phyloP scores from a whole-genome alignment of 139 green algal genomes.

The Volvox reticuliferus region DNA sequence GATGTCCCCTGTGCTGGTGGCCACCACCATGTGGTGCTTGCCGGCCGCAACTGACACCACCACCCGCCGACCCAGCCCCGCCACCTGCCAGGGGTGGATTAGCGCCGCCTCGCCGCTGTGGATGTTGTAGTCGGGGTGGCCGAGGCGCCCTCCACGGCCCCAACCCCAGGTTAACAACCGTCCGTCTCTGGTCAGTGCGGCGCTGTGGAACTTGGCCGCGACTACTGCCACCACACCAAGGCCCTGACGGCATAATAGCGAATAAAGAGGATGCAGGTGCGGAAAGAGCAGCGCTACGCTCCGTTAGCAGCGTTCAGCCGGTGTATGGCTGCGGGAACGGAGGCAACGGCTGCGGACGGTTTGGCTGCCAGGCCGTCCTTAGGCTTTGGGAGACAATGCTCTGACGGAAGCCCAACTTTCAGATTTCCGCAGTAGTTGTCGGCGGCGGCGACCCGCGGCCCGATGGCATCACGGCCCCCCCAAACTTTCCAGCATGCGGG shows the following conservation, averaged over 20 bases:
- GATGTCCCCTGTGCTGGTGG: conserved; percentile 83
- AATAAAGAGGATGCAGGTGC: not conserved
- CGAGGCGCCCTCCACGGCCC: conserved; percentile 89
- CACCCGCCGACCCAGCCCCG: conserved; percentile 52
- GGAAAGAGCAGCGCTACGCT: not conserved
- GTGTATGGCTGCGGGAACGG: too few species aligned
- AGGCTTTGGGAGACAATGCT: too few species aligned
- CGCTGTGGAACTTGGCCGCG: conserved; percentile 92
- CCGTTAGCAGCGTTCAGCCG: not conserved
- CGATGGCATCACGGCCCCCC: too few species aligned
- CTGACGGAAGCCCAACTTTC: too few species aligned
- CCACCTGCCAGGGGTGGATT: conserved; percentile 69
- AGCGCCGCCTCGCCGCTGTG: conserved; percentile 84
- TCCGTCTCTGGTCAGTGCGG: conserved; percentile 78
- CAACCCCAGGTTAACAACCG: conserved; percentile 90
- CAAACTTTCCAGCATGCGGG: too few species aligned
- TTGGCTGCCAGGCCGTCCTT: too few species aligned
- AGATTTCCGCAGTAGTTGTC: too few species aligned
- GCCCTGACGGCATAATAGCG: not conserved
- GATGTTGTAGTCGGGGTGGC: conserved; percentile 87
- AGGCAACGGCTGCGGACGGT: too few species aligned
- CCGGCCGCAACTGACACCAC: conserved; percentile 75
- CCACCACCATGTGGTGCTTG: conserved; percentile 92
- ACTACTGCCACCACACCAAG: conserved; percentile 55
- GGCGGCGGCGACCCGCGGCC: too few species aligned